These are phyloP conservation scores for Evansstolkia leycettana DNA, from an alignment of 495 filamentous ascomycete species.

Conservation along the genomic window DNA sequence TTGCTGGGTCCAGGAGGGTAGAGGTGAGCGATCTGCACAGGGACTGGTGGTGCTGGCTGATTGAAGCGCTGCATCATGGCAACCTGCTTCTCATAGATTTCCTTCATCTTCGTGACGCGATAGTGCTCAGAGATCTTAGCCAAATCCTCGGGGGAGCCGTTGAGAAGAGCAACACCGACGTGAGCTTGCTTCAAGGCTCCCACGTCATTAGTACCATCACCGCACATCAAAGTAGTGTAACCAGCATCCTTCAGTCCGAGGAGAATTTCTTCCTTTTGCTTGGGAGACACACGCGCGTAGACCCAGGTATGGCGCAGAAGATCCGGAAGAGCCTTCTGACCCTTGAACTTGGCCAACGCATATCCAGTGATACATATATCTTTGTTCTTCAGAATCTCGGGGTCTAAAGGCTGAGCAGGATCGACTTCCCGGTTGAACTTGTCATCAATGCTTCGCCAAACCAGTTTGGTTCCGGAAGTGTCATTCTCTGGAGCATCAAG, in stretches of 20 bases:
- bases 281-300: conserved; percentile 94
- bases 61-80: conserved; percentile 86
- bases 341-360: conserved; percentile 80
- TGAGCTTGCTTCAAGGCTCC: conserved; percentile 97
- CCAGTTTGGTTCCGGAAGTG: conserved; percentile 63
- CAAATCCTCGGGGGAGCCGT: conserved; percentile 84
- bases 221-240: conserved; percentile 98
- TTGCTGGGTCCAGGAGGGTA: conserved; percentile 88
- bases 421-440: conserved; percentile 79
- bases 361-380: conserved; percentile 97
- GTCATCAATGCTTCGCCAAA: conserved; percentile 95
- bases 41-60: conserved; percentile 81
- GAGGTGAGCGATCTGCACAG: conserved; percentile 79
- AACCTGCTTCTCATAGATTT: conserved; percentile 93
- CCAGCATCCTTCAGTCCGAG: conserved; percentile 90
- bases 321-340: conserved; percentile 55
- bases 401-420: conserved; percentile 67
- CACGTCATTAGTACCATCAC: conserved; percentile 97
- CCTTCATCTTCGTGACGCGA: conserved; percentile 92
- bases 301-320: conserved; percentile 90
- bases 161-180: conserved; percentile 89
- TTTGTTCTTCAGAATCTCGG: conserved; percentile 69
- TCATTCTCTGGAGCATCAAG: conserved; percentile 91
- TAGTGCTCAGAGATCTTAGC: conserved; percentile 85
- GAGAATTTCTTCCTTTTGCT: conserved; percentile 98